phyloP scores from a whole-genome alignment of 1,284 basidiomycete genomes.

The Malassezia restricta region DNA sequence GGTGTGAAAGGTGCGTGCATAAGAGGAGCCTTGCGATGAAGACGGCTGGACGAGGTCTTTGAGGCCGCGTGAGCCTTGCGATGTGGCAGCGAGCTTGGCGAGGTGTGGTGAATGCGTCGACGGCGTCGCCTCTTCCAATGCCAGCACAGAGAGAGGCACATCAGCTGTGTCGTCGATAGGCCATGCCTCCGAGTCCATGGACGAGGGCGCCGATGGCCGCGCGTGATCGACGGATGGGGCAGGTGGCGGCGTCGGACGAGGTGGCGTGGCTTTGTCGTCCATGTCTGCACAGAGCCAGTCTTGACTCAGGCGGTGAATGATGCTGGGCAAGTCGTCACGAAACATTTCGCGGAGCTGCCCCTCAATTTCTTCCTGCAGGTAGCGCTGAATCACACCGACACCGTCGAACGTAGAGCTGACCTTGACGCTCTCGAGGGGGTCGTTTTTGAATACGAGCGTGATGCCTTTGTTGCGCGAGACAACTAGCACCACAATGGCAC shows the following conservation, averaged over 20 bases:
- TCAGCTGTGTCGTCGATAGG: background rate
- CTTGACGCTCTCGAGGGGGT: conserved; percentile 92
- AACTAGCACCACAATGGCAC: conserved; percentile 92
- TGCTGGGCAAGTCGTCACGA: conserved; percentile 85
- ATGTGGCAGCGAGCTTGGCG: conserved; percentile 2
- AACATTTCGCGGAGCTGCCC: conserved; percentile 96
- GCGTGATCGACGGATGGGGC: background rate
- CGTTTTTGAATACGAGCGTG: conserved; percentile 98
- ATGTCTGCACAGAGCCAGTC: conserved; percentile 59
- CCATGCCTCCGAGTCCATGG: background rate
- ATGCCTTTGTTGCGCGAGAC: conserved; percentile 92
- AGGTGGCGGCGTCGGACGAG: background rate
- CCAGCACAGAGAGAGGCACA: conserved; percentile 1
- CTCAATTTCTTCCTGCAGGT: conserved; percentile 64
- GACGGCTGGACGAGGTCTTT: conserved; percentile 11
- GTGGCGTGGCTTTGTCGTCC: background rate
- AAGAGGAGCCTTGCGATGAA: background rate
- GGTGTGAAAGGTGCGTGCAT: conserved; percentile 9
- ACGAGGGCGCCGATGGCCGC: background rate
- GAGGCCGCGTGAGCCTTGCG: conserved; percentile 6
- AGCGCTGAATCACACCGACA: conserved; percentile 82
- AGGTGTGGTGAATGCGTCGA: background rate
- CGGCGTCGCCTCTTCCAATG: conserved; percentile 1
- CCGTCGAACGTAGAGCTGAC: conserved; percentile 96
- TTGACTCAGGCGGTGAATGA: conserved; percentile 90